These are phyloP conservation scores for Podospora conica DNA, from an alignment of 495 filamentous ascomycete genomes.

Conservation along the genomic window DNA sequence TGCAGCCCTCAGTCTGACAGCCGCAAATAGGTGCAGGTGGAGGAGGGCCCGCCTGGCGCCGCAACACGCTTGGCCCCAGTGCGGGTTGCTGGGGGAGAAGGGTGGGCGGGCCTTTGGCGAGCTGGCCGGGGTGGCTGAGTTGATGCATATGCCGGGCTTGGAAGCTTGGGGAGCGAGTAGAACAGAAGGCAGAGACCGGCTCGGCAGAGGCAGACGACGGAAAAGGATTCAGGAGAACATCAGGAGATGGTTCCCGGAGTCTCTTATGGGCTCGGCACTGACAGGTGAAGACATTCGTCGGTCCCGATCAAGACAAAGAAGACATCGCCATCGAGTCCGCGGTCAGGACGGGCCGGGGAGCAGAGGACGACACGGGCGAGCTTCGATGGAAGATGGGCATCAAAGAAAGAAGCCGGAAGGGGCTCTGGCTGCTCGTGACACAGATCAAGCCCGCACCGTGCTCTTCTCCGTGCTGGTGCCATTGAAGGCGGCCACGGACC, in stretches of 20 bases:
- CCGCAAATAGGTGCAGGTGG: slow-evolving; percentile 12
- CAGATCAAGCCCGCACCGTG: no score
- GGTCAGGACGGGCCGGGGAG: background rate
- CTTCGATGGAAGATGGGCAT: background rate
- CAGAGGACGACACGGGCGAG: background rate
- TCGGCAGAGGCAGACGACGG: slow-evolving; percentile 3
- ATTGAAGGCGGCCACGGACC: background rate
- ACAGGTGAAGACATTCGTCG: background rate
- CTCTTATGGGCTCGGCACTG: background rate
- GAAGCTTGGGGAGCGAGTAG: background rate
- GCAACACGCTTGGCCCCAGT: background rate
- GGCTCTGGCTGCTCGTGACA: no score
- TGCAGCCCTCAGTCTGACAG: slow-evolving; percentile 8
- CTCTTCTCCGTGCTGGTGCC: background rate
- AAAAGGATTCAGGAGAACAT: background rate
- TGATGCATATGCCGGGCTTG: slow-evolving; percentile 1
- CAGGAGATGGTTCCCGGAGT: background rate
- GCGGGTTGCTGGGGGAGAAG: slow-evolving; percentile 2
- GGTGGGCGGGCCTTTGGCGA: slow-evolving; percentile 8
- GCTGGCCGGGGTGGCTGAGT: slow-evolving; percentile 7
- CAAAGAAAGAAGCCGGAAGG: background rate
- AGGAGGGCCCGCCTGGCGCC: slow-evolving; percentile 1
- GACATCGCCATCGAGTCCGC: background rate
- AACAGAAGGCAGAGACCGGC: background rate
- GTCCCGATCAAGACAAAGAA: background rate